phyloP scores from a whole-genome alignment of 352 stramenopile genomes.

The Thalassiosira hispida region DNA sequence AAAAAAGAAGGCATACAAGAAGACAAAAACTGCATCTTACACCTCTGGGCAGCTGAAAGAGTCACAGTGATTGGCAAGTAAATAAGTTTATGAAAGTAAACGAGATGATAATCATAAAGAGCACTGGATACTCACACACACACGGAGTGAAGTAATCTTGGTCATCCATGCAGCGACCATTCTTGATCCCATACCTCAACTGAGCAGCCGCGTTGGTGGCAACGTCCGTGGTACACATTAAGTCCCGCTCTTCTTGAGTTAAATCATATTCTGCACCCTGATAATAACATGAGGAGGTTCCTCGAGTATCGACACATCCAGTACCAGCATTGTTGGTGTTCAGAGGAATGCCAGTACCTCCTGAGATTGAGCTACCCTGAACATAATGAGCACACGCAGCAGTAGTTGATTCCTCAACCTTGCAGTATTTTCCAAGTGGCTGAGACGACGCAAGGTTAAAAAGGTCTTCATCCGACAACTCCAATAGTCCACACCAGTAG shows the following conservation, averaged over 20 bases:
- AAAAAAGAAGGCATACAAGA: no score
- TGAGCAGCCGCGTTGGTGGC: not conserved
- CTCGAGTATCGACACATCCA: no score
- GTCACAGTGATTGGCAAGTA: not conserved
- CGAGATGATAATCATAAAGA: no score
- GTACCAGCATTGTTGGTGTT: no score
- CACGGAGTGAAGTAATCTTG: not conserved
- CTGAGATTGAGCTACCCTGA: not conserved
- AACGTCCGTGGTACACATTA: not conserved
- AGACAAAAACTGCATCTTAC: no score
- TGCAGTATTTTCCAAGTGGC: not conserved
- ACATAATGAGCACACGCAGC: not conserved
- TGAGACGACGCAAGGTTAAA: not conserved
- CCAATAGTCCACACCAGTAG: not conserved
- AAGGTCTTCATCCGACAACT: not conserved
- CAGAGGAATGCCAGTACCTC: not conserved
- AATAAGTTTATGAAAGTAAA: not conserved
- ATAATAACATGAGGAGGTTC: not conserved
- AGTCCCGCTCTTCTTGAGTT: not conserved
- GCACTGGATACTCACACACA: not conserved
- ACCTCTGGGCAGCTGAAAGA: no score
- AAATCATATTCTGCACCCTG: not conserved
- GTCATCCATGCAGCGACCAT: not conserved
- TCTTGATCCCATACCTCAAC: not conserved
- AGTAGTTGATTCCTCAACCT: not conserved